Base-by-base conservation (phyloP, 169 alveolate genomes). In the Plasmodium cynomolgi region DNA sequence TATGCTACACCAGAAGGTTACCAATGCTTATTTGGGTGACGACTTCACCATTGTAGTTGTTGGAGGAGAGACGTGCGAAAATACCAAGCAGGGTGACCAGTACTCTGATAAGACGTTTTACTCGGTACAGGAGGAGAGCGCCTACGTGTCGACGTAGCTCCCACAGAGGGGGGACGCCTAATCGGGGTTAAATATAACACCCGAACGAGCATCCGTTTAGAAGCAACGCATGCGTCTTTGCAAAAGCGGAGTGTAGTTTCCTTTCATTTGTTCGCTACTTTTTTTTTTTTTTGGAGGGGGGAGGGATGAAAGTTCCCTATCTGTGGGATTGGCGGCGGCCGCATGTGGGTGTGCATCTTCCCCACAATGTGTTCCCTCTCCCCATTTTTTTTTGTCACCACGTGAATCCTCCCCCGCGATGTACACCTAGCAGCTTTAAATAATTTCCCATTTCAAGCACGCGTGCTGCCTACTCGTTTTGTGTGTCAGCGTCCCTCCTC, bases 1-100 rank as follows among this genome's bases (percentile, higher is more conserved):
- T 6, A 88, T 95, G 84, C 85, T 96, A 83, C 97, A 96, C 77
- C 97, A 94, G 95, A 96, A 96, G 77, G 96, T 96, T 29, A 85
- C 97, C 39, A 94, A 96, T 82, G 96, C 94, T 75, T 96, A 96
- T 68, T 94, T 96, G 15, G 98, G 97, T 3, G 96, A 94, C 23
- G 95, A 92, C 6, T 96, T 95, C 84, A 95, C 98, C 31, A 95
- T 96, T 29, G 96, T 95, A 31, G 95, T 96, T n/a, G 92, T 97
- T 41, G 98, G 98, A 2, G 97, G 96, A 47, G 92, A 74, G 29
- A 41, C 93, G 9, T 56, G 81, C 54, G 91, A 83, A 68, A 62
- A 80, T 41, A 3, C 33, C 29, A 83, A 71, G 56, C 82, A 68
- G 39, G 81, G 91, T 13, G 94, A 77, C 31, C 93, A 73, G 44